These are phyloP conservation scores for Xylariaceae sp. DNA, from an alignment of 2,329 filamentous ascomycete species.

Conservation along the genomic window DNA sequence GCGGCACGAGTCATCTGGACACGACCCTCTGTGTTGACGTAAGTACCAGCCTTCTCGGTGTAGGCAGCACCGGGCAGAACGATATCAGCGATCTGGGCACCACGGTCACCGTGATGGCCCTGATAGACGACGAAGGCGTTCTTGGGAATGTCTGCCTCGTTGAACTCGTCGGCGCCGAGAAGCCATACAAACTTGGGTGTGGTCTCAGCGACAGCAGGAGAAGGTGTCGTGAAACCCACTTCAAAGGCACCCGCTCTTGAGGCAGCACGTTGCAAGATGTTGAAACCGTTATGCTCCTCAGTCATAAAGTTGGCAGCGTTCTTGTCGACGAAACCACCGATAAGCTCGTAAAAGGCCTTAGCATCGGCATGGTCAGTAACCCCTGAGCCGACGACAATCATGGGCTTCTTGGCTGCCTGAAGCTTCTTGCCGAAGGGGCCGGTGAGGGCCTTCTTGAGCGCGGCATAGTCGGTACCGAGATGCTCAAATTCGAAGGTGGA, in stretches of 20 bases:
- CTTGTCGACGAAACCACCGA: constrained; percentile 91
- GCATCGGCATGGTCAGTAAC: constrained; percentile 88
- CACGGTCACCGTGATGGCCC: constrained; percentile 93
- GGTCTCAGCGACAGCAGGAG: constrained; percentile 74
- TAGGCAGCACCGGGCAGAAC: constrained; percentile 93
- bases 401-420: constrained; percentile 79
- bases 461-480: constrained; percentile 73
- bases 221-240: constrained; percentile 89
- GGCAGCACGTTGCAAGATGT: constrained; percentile 89
- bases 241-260: constrained; percentile 93
- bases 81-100: constrained; percentile 89
- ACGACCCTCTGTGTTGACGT: constrained; percentile 96
- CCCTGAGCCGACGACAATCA: constrained; percentile 94
- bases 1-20: constrained; percentile 92
- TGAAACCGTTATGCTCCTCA: constrained; percentile 94
- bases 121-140: constrained; percentile 97
- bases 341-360: constrained; percentile 87
- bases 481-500: constrained; percentile 96
- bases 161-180: constrained; percentile 89
- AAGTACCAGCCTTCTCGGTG: constrained; percentile 94
- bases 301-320: constrained; percentile 85
- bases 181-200: constrained; percentile 96
- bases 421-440: constrained; percentile 94
- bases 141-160: constrained; percentile 83
- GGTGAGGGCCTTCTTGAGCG: constrained; percentile 80